Evolutionary conservation across 805 yeast species (phyloP).

Genomic region (Myxozyma geophila): DNA sequence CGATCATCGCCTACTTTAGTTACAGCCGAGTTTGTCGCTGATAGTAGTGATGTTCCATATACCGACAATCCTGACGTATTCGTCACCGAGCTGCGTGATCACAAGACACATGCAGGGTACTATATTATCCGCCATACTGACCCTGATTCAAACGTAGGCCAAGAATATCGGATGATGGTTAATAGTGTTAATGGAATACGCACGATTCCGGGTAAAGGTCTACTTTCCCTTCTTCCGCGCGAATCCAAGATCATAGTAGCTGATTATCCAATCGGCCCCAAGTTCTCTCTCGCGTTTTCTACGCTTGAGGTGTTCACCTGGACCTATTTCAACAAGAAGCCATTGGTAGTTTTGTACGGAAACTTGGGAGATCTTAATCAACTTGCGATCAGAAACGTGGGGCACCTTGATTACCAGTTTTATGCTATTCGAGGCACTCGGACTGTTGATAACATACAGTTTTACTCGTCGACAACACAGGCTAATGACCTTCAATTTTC

Average conservation of each 20-base stretch:
- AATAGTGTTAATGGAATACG: not conserved
- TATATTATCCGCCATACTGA: constrained; percentile 23
- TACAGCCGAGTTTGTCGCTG: constrained; percentile 15
- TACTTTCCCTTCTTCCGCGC: constrained; percentile 15
- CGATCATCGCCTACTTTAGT: constrained; percentile 17
- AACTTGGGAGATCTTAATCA: constrained; percentile 25
- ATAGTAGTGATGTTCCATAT: constrained; percentile 16
- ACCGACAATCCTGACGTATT: constrained; percentile 24
- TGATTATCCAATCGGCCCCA: constrained; percentile 20
- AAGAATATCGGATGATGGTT: constrained; percentile 11
- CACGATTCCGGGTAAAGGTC: constrained; percentile 13
- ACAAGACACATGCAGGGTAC: constrained; percentile 15
- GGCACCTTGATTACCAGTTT: constrained; percentile 11
- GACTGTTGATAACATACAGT: not conserved
- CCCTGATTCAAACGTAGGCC: constrained; percentile 12
- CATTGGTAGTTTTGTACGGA: constrained; percentile 28
- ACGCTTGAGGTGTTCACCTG: constrained; percentile 28
- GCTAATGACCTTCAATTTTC: constrained; percentile 11
- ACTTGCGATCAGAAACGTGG: constrained; percentile 8
- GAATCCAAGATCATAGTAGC: constrained; percentile 26
- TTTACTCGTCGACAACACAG: not conserved
- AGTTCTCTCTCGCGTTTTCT: constrained; percentile 17
- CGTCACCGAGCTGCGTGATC: constrained; percentile 30
- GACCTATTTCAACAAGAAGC: constrained; percentile 24
- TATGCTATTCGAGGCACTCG: constrained; percentile 11